A percentile compares a stretch with the other conserved stretches of the same genome.
phyloP scores from a whole-genome alignment of 148 eudicot species.

The Chenopodium berlandieri region DNA sequence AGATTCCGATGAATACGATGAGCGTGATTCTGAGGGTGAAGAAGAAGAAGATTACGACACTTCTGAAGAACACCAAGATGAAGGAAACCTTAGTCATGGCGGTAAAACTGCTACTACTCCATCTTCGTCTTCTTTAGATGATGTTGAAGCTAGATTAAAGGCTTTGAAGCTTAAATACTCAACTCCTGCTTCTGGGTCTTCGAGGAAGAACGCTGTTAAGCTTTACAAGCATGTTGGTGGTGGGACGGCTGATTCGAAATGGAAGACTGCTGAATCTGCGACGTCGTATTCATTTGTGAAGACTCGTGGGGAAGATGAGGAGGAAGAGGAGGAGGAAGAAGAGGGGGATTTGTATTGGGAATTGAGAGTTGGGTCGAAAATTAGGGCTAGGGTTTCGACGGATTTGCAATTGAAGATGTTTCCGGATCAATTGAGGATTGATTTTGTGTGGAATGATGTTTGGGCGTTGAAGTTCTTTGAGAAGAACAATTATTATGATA shows the following conservation, averaged over 20 bases:
- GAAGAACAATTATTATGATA: slow-evolving; percentile 46
- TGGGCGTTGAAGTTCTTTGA: slow-evolving; percentile 77
- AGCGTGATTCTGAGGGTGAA: slow-evolving; percentile 39
- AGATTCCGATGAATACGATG: slow-evolving; percentile 48
- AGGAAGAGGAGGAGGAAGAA: slow-evolving; percentile 23
- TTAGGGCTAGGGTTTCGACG: slow-evolving; percentile 63
- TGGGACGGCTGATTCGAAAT: slow-evolving; percentile 73
- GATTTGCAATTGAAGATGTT: slow-evolving; percentile 85
- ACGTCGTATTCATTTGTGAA: slow-evolving; percentile 49
- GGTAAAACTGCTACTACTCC: slow-evolving; percentile 12
- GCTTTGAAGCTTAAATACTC: slow-evolving; percentile 61
- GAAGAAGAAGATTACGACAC: slow-evolving; percentile 37
- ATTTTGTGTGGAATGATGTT: slow-evolving; percentile 67
- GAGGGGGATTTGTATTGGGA: slow-evolving; percentile 44
- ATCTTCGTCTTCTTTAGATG: slow-evolving; percentile 39
- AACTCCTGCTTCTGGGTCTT: slow-evolving; percentile 5
- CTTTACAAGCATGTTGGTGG: slow-evolving; percentile 78
- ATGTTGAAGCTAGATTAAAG: slow-evolving; percentile 56
- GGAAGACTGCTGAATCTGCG: slow-evolving; percentile 59
- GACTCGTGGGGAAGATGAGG: slow-evolving; percentile 22
- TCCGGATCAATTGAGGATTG: slow-evolving; percentile 74
- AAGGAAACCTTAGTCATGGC: background rate
- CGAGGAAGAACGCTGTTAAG: slow-evolving; percentile 49
- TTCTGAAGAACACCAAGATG: slow-evolving; percentile 25
- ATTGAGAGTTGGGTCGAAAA: slow-evolving; percentile 54